Conservation (phyloP, 2,329 filamentous ascomycete species). For the Geoglossum cookeanum region DNA sequence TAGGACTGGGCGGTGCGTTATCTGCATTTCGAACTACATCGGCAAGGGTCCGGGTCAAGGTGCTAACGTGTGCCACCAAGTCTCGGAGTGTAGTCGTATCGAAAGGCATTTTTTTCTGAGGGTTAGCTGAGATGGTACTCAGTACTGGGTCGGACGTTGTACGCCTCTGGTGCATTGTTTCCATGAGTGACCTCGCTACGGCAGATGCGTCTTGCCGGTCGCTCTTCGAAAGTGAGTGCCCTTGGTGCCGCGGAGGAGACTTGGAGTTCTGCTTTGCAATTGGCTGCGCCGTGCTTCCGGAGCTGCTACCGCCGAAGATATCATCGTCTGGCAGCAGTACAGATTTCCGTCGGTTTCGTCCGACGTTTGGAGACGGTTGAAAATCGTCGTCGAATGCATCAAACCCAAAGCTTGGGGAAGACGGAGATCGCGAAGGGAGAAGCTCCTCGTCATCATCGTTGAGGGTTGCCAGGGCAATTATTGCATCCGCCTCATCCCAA, state of each 20-base stretch:
- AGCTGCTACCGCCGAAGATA: conserved; percentile 23
- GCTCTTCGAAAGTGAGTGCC: not conserved
- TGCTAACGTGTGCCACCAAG: conserved; percentile 41
- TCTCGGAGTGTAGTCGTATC: conserved; percentile 50
- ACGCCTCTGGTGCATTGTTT: conserved; percentile 36
- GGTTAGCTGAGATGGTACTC: conserved; percentile 19
- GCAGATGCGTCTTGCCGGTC: conserved; percentile 23
- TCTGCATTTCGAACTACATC: conserved; percentile 41
- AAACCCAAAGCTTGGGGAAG: not conserved
- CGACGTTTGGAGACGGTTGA: not conserved
- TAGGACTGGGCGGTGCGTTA: conserved; percentile 35
- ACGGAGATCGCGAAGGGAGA: conserved; percentile 2
- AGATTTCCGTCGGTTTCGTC: conserved; percentile 36
- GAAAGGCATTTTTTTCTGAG: conserved; percentile 40
- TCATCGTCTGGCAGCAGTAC: conserved; percentile 48
- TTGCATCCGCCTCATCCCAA: conserved; percentile 71
- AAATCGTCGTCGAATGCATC: conserved; percentile 6
- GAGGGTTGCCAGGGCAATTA: conserved; percentile 64
- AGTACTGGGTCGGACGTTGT: conserved; percentile 20
- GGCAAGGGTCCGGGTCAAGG: conserved; percentile 38
- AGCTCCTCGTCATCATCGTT: conserved; percentile 31
- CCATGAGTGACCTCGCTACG: conserved; percentile 39
- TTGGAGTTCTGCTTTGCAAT: conserved; percentile 36
- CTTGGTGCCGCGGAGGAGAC: conserved; percentile 42
- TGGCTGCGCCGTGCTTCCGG: conserved; percentile 21